Conservation (phyloP, 2,329 filamentous ascomycete genomes). For the Penicillium sp. region DNA sequence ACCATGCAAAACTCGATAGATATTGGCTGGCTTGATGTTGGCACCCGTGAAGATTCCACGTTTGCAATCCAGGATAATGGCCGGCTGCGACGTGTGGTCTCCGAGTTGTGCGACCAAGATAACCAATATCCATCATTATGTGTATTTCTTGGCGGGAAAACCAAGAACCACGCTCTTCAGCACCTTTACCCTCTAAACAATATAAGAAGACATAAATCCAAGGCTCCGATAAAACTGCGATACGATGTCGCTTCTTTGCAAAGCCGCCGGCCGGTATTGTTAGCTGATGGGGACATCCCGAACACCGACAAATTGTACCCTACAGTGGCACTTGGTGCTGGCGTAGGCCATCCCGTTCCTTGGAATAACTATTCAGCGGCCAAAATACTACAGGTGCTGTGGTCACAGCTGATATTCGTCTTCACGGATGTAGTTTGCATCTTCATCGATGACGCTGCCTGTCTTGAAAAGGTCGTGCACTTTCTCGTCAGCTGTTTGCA, state of each 20-base stretch:
- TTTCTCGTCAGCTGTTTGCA: conserved; percentile 7
- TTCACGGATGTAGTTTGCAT: conserved; percentile 23
- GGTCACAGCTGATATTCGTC: conserved; percentile 18
- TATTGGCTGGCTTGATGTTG: conserved; percentile 12
- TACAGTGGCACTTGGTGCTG: not conserved
- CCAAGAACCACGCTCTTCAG: conserved; percentile 8
- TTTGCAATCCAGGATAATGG: conserved; percentile 5
- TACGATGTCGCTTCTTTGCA: conserved; percentile 5
- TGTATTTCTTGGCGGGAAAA: conserved; percentile 6
- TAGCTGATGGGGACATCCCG: conserved; percentile 3
- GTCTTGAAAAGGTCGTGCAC: conserved; percentile 2
- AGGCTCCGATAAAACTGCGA: conserved; percentile 3
- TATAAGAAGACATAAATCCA: conserved; percentile 9
- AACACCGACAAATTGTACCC: not conserved
- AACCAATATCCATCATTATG: conserved; percentile 8
- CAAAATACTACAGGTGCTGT: conserved; percentile 2
- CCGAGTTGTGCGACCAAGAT: not conserved
- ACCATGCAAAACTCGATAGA: conserved; percentile 10
- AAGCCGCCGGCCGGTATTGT: not conserved
- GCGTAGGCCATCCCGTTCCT: not conserved
- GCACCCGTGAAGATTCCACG: not conserved
- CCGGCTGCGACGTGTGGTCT: conserved; percentile 1
- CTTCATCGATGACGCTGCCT: conserved; percentile 13
- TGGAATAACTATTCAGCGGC: conserved; percentile 1
- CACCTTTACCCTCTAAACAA: conserved; percentile 11